These are phyloP conservation scores for Arachnopeziza araneosa DNA, from an alignment of 2,329 filamentous ascomycete species.

Conservation along the genomic window DNA sequence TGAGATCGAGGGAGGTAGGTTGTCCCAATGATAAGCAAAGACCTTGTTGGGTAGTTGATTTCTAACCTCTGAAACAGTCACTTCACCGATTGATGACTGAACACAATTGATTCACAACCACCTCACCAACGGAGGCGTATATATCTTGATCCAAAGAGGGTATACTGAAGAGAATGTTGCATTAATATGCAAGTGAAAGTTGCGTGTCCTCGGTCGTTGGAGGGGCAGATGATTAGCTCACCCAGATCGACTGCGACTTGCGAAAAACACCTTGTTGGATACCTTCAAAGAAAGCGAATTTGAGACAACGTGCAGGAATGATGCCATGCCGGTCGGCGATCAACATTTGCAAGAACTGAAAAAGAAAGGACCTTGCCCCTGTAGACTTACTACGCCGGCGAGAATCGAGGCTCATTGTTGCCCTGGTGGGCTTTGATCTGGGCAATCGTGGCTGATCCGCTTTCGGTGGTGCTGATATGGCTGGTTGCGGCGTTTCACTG, in stretches of 20 bases:
- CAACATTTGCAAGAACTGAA: not conserved
- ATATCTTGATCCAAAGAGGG: not conserved
- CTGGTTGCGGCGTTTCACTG: not conserved
- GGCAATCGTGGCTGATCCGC: not conserved
- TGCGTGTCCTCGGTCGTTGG: not conserved
- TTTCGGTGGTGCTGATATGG: not conserved
- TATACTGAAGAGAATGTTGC: not conserved
- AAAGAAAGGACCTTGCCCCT: not conserved
- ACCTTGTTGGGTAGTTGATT: constrained; percentile 11
- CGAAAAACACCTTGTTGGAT: constrained; percentile 11
- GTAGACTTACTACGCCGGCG: not conserved
- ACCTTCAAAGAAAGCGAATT: not conserved
- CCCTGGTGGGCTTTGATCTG: not conserved
- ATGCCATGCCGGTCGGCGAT: not conserved
- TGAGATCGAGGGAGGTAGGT: not conserved
- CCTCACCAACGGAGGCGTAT: not conserved
- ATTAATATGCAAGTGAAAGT: not conserved
- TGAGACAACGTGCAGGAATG: not conserved
- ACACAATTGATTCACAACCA: not conserved
- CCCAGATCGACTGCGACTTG: not conserved
- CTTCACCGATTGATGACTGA: not conserved
- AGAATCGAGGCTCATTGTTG: not conserved
- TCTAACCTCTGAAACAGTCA: not conserved
- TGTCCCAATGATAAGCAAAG: not conserved
- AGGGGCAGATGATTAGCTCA: constrained; percentile 4